Base-by-base conservation (phyloP, 2,329 filamentous ascomycete species). In the Fusarium compactum region DNA sequence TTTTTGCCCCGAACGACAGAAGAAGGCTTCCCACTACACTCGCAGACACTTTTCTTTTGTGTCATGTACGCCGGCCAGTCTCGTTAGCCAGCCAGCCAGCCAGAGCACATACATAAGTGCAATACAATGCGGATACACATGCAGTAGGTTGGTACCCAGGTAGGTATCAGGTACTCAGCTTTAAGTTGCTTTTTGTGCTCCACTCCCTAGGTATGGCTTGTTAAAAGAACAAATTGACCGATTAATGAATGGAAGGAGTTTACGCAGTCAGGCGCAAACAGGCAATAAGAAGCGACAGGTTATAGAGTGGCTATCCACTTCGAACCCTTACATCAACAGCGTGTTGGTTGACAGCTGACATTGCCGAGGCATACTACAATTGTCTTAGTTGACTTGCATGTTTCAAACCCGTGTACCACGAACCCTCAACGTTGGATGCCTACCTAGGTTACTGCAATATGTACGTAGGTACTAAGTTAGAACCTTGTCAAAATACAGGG, bases 321-420 rank as follows among this genome's bases (percentile, higher is more conserved):
- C n/a, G 16, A 51, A 25, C 38, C 44, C 24, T 50, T 62, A 52
- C 41, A 29, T 30, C 18, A 32, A 40, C 22, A 27, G 46, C n/a
- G 38, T 56, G 15, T 52, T 32, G 7, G 32, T 30, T 15, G 46
- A 62, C 30, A 46, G 27, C 12, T 50, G 20, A 45, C 24, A 22
- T 38, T 64, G 65, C 67, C 70, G 70, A 66, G 70, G 70, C 67
- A 73, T 73, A 15, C 67, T 62, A 30, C 27, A 62, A 58, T 32
- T 59, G 59, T 51, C 46, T 44, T 73, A 70, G 71, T 29, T 62
- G 56, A 30, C 45, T 60, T 54, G 27, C 45, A 55, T 40, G 18
- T 40, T 52, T 38, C 38, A n/a, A n/a, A 40, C 16, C 24, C 24
- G 45, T 40, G 40, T n/a, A 51, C 34, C 14, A 12, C 24, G 18